A percentile compares a stretch with the other conserved stretches of the same genome.
These are phyloP conservation scores for Corynespora cassiicola DNA, from an alignment of 2,329 filamentous ascomycete species.

Conservation along the genomic window DNA sequence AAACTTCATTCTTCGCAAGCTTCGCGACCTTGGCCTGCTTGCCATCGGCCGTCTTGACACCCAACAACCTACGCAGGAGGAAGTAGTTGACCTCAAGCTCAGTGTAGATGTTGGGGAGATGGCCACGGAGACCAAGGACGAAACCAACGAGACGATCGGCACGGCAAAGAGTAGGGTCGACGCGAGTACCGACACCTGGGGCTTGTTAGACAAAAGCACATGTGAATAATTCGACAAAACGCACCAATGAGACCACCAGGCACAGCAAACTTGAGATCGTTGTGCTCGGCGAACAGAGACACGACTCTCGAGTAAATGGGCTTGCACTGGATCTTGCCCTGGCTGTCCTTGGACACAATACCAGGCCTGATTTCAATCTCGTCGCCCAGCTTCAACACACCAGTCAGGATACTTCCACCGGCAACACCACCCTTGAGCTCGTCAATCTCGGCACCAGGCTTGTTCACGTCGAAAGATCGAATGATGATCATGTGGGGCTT, in stretches of 20 bases:
- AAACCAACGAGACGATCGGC: conserved; percentile 98
- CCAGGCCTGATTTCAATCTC: conserved; percentile 99
- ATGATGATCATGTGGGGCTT: conserved; percentile 99
- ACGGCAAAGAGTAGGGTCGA: conserved; percentile 97
- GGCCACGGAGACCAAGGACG: conserved; percentile 92
- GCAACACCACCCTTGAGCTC: conserved; percentile 98
- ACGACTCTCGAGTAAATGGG: conserved; percentile 97
- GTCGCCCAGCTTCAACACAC: conserved; percentile 94
- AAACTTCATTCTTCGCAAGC: conserved; percentile 96
- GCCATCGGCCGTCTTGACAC: conserved; percentile 96
- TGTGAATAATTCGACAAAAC: conserved; percentile 8
- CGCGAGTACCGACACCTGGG: conserved; percentile 88
- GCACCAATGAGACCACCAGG: conserved; percentile 88
- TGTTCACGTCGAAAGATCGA: conserved; percentile 99
- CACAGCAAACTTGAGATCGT: conserved; percentile 97
- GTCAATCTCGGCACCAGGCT: conserved; percentile 97
- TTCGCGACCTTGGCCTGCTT: conserved; percentile 99
- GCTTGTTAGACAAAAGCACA: conserved; percentile 15
- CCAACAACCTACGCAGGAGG: conserved; percentile 88
- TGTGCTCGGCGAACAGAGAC: conserved; percentile 95
- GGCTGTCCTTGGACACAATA: conserved; percentile 94
- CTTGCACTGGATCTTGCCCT: conserved; percentile 92
- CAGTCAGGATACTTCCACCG: conserved; percentile 94
- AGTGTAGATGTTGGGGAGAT: conserved; percentile 94
- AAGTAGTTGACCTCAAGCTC: conserved; percentile 99